Percentiles rank a stretch among this genome's conserved stretches.
Conservation (phyloP, 306 rosid genomes). For the Rosa multiflora region DNA sequence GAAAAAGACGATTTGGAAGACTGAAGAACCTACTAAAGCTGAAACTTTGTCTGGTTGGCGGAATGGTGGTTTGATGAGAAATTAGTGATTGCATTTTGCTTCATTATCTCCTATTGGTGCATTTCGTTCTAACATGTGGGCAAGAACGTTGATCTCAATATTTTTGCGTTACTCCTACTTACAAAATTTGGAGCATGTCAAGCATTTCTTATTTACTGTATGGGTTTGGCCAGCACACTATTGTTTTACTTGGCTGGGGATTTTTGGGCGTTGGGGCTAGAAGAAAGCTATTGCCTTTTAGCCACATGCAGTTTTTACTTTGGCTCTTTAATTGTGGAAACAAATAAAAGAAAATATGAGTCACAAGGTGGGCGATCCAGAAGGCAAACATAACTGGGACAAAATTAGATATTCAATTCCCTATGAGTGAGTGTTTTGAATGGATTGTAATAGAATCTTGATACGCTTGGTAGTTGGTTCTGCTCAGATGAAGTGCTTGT, state of each 20-base stretch:
- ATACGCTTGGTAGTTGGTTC: background rate
- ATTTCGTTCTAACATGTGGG: background rate
- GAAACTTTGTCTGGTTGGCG: background rate
- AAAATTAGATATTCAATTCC: background rate
- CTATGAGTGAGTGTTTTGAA: background rate
- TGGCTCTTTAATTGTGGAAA: slow-evolving; percentile 1
- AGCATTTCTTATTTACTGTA: background rate
- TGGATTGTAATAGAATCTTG: background rate
- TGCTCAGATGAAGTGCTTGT: background rate
- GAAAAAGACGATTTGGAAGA: background rate
- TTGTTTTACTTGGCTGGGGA: background rate
- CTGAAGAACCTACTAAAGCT: background rate
- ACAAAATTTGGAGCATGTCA: background rate
- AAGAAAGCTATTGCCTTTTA: background rate
- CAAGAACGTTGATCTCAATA: background rate
- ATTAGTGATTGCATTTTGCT: background rate
- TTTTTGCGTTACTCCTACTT: background rate
- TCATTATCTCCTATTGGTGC: background rate
- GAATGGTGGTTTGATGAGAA: background rate
- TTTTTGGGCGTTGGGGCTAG: background rate
- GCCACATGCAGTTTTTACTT: background rate
- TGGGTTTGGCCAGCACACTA: background rate
- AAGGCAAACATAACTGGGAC: background rate
- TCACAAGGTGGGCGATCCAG: background rate
- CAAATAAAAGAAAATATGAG: background rate